Percentiles rank a stretch among this genome's conserved stretches.
These are phyloP conservation scores for Speleostelium caveatum DNA, from an alignment of 78 protist species.

Conservation along the genomic window DNA sequence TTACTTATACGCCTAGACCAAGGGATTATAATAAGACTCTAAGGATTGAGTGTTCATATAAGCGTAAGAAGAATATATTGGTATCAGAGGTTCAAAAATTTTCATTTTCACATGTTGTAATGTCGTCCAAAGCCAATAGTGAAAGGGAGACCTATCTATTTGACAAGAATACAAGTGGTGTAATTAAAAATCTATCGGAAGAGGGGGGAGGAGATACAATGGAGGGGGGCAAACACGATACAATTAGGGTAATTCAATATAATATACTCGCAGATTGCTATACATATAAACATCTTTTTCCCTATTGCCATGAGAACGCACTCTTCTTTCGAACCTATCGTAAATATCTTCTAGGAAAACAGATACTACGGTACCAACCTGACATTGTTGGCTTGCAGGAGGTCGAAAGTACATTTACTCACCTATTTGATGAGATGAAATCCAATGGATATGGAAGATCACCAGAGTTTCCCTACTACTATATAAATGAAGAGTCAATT, in stretches of 20 bases:
- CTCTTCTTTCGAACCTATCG: slow-evolving; percentile 15
- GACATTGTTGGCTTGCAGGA: slow-evolving; percentile 53
- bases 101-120: neutral
- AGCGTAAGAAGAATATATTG: neutral
- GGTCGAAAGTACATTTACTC: slow-evolving; percentile 9
- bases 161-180: neutral
- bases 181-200: neutral
- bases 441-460: neutral
- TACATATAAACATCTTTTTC: neutral
- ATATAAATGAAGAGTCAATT: neutral
- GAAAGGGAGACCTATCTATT: neutral
- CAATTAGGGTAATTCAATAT: neutral
- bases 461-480: neutral
- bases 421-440: slow-evolving; percentile 12
- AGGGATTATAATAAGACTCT: neutral
- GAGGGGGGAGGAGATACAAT: neutral
- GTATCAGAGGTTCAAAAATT: neutral
- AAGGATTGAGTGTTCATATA: neutral
- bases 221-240: neutral
- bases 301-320: slow-evolving; percentile 20
- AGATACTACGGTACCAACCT: slow-evolving; percentile 15
- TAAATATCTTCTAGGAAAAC: neutral
- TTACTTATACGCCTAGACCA: neutral
- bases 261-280: slow-evolving; percentile 51
- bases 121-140: neutral